Conservation (phyloP, 176 grass and related monocot species). For the Zoysia pacifica region DNA sequence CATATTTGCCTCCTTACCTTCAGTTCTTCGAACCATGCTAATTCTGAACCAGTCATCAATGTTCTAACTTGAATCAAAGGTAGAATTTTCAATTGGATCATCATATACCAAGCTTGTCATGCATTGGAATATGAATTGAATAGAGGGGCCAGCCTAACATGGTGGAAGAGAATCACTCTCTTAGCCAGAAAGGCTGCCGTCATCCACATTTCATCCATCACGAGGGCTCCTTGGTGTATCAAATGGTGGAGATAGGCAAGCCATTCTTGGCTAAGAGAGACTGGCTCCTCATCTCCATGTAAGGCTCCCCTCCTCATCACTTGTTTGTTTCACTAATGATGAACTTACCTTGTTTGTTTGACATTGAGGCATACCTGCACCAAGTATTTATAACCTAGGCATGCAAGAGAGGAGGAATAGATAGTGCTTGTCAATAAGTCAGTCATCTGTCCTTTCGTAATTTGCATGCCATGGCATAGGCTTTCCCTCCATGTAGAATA, state of each 20-base stretch:
- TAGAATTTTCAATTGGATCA: neutral
- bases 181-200: slow-evolving; percentile 43
- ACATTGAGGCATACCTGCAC: neutral
- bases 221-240: slow-evolving; percentile 2
- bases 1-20: neutral
- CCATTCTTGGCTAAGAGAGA: slow-evolving; percentile 68
- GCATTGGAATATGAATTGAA: neutral
- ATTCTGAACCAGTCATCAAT: neutral
- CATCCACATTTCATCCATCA: slow-evolving; percentile 42
- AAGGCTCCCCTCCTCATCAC: slow-evolving; percentile 42
- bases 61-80: neutral
- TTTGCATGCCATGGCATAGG: slow-evolving; percentile 2
- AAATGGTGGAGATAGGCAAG: slow-evolving; percentile 52
- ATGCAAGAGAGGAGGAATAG: slow-evolving; percentile 7
- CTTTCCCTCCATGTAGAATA: slow-evolving; percentile 36
- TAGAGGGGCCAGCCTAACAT: slow-evolving; percentile 57
- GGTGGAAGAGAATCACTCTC: slow-evolving; percentile 51
- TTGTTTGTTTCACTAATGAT: slow-evolving; percentile 12
- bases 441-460: too few species aligned
- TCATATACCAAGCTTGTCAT: neutral
- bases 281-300: slow-evolving; percentile 49
- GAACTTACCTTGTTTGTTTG: slow-evolving; percentile 18
- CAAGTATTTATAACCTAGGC: slow-evolving; percentile 41
- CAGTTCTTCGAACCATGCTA: neutral
- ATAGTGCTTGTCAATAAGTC: slow-evolving; percentile 17